Conservation (phyloP, 768 basidiomycete species). For the Podaxis sp. region DNA sequence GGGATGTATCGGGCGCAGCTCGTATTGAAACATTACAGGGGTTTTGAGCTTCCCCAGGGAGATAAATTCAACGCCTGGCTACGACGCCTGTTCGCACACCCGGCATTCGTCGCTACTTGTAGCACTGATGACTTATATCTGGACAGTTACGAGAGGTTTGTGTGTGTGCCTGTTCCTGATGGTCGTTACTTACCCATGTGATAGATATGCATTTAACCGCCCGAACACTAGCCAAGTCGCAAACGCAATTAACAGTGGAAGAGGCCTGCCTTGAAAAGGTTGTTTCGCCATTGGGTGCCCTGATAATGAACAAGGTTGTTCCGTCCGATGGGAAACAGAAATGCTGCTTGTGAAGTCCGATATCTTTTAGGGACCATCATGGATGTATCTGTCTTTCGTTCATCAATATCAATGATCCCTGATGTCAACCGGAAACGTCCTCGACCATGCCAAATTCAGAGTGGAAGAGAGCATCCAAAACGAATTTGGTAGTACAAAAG, state of each 20-base stretch:
- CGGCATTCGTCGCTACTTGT: constrained; percentile 62
- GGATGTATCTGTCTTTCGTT: neutral
- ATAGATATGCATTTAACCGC: constrained; percentile 71
- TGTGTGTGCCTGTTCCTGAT: neutral
- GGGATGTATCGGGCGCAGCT: constrained; percentile 67
- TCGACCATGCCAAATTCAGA: neutral
- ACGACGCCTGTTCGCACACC: constrained; percentile 50
- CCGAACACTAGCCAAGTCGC: constrained; percentile 77
- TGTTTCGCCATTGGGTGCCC: neutral
- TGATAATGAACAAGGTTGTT: neutral
- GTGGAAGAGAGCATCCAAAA: neutral
- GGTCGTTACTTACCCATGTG: neutral
- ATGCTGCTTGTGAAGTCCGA: neutral
- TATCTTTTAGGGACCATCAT: neutral
- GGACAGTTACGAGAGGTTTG: constrained; percentile 68
- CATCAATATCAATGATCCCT: neutral
- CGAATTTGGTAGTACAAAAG: neutral
- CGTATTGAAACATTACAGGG: constrained; percentile 64
- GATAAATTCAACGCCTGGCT: constrained; percentile 50
- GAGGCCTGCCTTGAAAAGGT: constrained; percentile 48
- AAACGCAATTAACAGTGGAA: constrained; percentile 68
- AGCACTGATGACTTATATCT: constrained; percentile 64
- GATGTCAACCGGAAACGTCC: neutral
- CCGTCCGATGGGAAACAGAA: no score
- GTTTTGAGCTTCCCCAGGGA: constrained; percentile 51